A percentile compares a stretch with the other conserved stretches of the same genome.
Evolutionary conservation across 2,329 filamentous ascomycete species (phyloP).

Genomic region (Neobulgaria alba): DNA sequence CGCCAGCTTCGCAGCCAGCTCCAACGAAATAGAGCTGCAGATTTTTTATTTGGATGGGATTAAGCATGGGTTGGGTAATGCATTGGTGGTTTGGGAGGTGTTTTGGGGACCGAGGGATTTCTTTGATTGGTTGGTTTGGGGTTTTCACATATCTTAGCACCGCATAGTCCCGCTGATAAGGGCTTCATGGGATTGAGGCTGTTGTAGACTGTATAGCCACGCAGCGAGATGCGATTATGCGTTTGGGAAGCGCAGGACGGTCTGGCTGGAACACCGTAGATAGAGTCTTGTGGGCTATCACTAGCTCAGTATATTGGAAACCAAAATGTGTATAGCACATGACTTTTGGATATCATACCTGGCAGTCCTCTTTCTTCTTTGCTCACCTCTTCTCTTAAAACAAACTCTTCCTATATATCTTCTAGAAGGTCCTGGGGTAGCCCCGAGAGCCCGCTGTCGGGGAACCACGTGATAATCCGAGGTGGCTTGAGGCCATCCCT

Average conservation of each 20-base stretch:
- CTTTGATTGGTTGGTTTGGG: not conserved
- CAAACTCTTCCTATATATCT: too few species aligned
- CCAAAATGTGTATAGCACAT: too few species aligned
- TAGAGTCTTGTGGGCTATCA: too few species aligned
- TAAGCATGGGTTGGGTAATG: not conserved
- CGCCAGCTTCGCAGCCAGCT: conserved; percentile 41
- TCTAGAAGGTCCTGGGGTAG: too few species aligned
- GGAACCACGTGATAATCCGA: not conserved
- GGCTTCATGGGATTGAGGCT: not conserved
- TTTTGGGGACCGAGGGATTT: not conserved
- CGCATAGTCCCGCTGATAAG: not conserved
- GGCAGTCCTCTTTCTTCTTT: too few species aligned
- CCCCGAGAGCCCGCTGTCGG: too few species aligned
- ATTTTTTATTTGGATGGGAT: not conserved
- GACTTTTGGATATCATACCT: too few species aligned
- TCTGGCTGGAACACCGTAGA: too few species aligned
- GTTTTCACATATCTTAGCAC: not conserved
- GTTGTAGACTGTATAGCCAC: conserved; percentile 1
- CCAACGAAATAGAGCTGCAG: conserved; percentile 1
- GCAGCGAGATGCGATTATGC: not conserved
- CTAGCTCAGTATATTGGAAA: not conserved
- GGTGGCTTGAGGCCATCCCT: not conserved
- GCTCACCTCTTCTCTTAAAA: too few species aligned
- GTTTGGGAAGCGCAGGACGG: too few species aligned
- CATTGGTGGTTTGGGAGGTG: not conserved